Evolutionary conservation across 2,329 filamentous ascomycete species (phyloP).

Genomic region (Colletotrichum tamarilloi): DNA sequence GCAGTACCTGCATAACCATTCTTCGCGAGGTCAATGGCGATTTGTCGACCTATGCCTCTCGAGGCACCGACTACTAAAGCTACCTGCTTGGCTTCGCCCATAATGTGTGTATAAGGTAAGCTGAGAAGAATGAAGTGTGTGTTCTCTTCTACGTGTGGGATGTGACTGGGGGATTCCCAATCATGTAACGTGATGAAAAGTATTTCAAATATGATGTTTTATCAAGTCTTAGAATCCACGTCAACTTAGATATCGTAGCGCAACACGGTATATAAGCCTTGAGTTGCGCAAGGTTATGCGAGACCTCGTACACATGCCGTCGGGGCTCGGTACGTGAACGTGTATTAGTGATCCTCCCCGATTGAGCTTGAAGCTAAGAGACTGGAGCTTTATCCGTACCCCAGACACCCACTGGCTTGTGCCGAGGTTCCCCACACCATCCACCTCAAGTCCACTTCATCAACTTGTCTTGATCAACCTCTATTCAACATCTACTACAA

Average conservation of each 20-base stretch:
- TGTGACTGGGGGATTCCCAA: not conserved
- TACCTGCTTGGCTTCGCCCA: conserved; percentile 51
- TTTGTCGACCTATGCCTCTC: conserved; percentile 82
- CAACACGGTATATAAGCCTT: not conserved
- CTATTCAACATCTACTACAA: not conserved
- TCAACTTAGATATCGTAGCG: not conserved
- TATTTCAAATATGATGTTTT: too few relatives aligned
- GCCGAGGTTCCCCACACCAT: conserved; percentile 31
- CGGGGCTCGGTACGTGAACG: conserved; percentile 8
- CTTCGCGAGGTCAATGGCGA: conserved; percentile 80
- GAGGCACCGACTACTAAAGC: conserved; percentile 82
- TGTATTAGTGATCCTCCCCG: conserved; percentile 24
- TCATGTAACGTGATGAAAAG: not conserved
- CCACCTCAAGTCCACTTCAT: conserved; percentile 8
- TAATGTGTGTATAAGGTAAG: conserved; percentile 16
- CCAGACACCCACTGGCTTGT: conserved; percentile 8
- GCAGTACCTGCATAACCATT: conserved; percentile 75
- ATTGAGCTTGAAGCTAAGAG: not conserved
- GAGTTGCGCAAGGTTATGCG: not conserved
- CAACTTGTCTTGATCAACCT: not conserved
- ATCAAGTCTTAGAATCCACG: not conserved
- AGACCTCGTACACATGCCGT: not conserved
- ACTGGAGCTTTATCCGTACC: conserved; percentile 7
- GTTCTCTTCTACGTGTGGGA: not conserved
- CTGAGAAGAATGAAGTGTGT: not conserved